Evolutionary conservation across 257 asterid genomes (phyloP).

Genomic region (Scutellaria galericulata): DNA sequence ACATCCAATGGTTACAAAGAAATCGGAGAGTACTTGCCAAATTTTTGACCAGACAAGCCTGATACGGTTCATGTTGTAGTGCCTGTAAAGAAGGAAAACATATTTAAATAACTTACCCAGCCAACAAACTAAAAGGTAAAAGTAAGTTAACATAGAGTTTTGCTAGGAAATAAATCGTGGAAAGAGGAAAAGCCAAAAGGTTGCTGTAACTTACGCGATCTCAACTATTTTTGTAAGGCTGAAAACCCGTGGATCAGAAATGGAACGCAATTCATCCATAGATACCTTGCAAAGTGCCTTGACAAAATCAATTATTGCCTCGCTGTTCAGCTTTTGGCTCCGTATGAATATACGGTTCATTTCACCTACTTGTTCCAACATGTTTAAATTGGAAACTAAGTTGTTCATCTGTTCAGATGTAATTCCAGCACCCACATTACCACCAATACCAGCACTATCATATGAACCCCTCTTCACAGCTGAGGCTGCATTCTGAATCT

Average conservation of each 20-base stretch:
- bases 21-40: constrained; percentile 92
- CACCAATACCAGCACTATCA: constrained; percentile 96
- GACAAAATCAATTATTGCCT: constrained; percentile 98
- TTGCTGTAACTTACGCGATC: constrained; percentile 77
- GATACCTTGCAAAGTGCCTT: constrained; percentile 99
- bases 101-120: constrained; percentile 17
- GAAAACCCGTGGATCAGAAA: constrained; percentile 97
- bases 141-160: background rate
- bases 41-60: constrained; percentile 98
- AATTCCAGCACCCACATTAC: constrained; percentile 80
- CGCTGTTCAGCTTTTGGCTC: constrained; percentile 95
- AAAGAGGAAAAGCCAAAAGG: constrained; percentile 19
- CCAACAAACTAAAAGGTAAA: constrained; percentile 27
- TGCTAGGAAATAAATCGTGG: constrained; percentile 16
- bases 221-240: constrained; percentile 98
- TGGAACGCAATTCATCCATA: constrained; percentile 89
- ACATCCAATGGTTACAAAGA: constrained; percentile 93
- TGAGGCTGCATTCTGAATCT: constrained; percentile 78
- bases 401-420: constrained; percentile 94
- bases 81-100: constrained; percentile 63
- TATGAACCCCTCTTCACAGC: constrained; percentile 92
- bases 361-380: constrained; percentile 99
- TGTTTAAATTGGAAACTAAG: constrained; percentile 86
- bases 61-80: constrained; percentile 95
- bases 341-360: constrained; percentile 78